Conservation (phyloP, 1,139 yeast species). For the Yamadazyma siamensis region DNA sequence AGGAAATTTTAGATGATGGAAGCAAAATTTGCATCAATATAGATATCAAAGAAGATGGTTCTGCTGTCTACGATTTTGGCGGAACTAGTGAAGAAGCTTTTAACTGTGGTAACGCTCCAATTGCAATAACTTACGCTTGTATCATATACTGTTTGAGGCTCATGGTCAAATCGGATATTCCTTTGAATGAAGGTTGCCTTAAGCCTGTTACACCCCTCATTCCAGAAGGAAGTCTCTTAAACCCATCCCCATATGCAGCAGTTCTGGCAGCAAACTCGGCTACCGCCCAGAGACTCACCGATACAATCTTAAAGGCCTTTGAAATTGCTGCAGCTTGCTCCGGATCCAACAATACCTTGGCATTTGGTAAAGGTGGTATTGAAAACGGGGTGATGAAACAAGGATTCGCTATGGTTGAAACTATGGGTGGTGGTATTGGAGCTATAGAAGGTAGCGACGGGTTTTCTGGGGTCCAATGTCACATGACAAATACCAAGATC, state of each 20-base stretch:
- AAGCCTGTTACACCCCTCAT: conserved; percentile 33
- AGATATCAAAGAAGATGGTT: conserved; percentile 38
- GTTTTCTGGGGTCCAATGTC: conserved; percentile 40
- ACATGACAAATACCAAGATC: conserved; percentile 42
- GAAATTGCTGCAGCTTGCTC: conserved; percentile 7
- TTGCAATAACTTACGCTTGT: conserved; percentile 37
- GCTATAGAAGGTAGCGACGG: conserved; percentile 25
- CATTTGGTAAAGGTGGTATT: conserved; percentile 12
- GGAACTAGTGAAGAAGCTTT: conserved; percentile 45
- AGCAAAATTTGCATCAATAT: conserved; percentile 46
- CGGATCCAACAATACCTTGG: conserved; percentile 9
- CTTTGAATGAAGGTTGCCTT: conserved; percentile 43
- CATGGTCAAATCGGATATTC: conserved; percentile 39
- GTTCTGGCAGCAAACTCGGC: conserved; percentile 46
- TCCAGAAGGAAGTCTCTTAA: conserved; percentile 31
- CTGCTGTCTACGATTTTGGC: conserved; percentile 52
- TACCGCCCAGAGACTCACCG: conserved; percentile 42
- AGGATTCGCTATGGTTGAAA: conserved; percentile 14
- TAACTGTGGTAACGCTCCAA: conserved; percentile 40
- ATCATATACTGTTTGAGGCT: conserved; percentile 40
- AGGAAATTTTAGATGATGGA: conserved; percentile 61
- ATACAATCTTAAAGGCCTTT: conserved; percentile 17
- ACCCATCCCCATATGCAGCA: conserved; percentile 40
- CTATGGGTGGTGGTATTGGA: conserved; percentile 14
- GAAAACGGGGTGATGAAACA: conserved; percentile 12